phyloP scores from a whole-genome alignment of 805 yeast species.

The Metschnikowia lunata region DNA sequence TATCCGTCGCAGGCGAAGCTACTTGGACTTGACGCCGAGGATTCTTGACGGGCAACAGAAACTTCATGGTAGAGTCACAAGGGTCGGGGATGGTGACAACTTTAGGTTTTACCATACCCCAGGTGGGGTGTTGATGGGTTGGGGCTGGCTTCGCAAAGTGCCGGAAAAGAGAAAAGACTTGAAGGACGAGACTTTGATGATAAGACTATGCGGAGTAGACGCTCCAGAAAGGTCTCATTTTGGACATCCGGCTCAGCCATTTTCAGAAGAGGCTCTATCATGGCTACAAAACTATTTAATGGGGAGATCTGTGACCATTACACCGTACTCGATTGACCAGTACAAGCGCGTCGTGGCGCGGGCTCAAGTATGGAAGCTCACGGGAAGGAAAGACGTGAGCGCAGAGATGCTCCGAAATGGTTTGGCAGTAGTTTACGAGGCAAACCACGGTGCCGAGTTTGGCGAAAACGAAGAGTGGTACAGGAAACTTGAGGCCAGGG shows the following conservation, averaged over 20 bases:
- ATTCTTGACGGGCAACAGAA: constrained; percentile 26
- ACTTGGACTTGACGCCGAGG: constrained; percentile 35
- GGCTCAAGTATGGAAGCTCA: constrained; percentile 54
- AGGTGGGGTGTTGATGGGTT: constrained; percentile 81
- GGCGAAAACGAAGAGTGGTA: constrained; percentile 69
- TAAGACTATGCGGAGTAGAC: constrained; percentile 88
- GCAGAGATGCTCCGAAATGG: constrained; percentile 83
- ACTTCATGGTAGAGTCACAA: constrained; percentile 66
- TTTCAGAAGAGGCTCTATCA: constrained; percentile 71
- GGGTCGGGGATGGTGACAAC: constrained; percentile 96
- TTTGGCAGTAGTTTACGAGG: constrained; percentile 83
- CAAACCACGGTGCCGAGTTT: constrained; percentile 75
- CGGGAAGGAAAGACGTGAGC: constrained; percentile 74
- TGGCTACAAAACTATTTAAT: constrained; percentile 70
- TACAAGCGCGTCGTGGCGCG: constrained; percentile 84
- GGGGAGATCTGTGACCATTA: constrained; percentile 65
- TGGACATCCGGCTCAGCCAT: constrained; percentile 90
- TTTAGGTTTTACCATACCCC: constrained; percentile 92
- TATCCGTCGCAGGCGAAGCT: constrained; percentile 30
- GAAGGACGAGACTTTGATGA: constrained; percentile 67
- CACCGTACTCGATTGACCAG: constrained; percentile 82
- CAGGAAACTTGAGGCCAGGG: constrained; percentile 52
- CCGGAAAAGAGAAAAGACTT: constrained; percentile 51
- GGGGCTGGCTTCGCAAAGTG: constrained; percentile 82
- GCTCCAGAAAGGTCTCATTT: constrained; percentile 96